These are phyloP conservation scores for Saccharomyces jurei DNA, from an alignment of 805 yeast genomes.

Conservation along the genomic window DNA sequence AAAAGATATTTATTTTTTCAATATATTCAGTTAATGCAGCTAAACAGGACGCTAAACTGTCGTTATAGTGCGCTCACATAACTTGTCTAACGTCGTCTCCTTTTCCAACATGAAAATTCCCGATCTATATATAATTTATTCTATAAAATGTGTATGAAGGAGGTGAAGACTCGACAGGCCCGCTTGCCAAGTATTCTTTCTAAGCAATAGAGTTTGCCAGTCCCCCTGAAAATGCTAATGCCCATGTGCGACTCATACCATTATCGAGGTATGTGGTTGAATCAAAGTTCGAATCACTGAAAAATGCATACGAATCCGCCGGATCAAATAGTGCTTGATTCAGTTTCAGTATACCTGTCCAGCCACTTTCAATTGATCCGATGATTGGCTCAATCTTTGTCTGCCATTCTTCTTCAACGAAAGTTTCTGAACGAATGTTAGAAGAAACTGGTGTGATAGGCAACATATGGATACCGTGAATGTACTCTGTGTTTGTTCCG, in stretches of 20 bases:
- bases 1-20: not conserved
- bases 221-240: slow-evolving; percentile 60
- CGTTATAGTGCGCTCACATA: not conserved
- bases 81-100: not conserved
- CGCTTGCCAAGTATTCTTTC: not conserved
- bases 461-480: slow-evolving; percentile 72
- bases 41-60: not conserved
- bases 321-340: slow-evolving; percentile 75
- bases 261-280: slow-evolving; percentile 51
- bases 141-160: not conserved
- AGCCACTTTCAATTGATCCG: slow-evolving; percentile 49
- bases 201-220: not conserved
- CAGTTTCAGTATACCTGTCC: slow-evolving; percentile 65
- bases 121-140: not conserved
- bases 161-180: not conserved
- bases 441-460: slow-evolving; percentile 68
- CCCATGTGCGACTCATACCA: slow-evolving; percentile 86
- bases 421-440: slow-evolving; percentile 43
- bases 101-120: not conserved
- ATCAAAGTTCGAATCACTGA: slow-evolving; percentile 46
- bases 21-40: not conserved
- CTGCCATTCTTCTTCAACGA: slow-evolving; percentile 55
- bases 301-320: slow-evolving; percentile 49
- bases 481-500: slow-evolving; percentile 63
- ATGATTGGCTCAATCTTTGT: slow-evolving; percentile 39